These are phyloP conservation scores for Mycena chlorophos DNA, from an alignment of 768 basidiomycete species.

Conservation along the genomic window DNA sequence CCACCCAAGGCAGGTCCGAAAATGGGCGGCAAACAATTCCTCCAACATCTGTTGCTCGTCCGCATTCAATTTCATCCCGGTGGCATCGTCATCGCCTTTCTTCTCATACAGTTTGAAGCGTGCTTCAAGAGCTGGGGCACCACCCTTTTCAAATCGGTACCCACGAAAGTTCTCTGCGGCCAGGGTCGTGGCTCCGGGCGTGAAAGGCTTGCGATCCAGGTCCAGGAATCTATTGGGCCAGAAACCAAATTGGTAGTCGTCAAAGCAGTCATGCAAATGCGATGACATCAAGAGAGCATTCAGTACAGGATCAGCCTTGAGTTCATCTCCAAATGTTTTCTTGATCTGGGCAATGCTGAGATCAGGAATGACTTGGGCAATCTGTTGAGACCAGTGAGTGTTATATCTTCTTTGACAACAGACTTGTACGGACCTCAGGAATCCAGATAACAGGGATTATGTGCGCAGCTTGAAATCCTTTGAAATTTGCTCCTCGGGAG, in stretches of 20 bases:
- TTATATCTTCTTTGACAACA: not conserved
- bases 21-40: not conserved
- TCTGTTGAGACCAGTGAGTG: not conserved
- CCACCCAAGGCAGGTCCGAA: not conserved
- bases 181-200: too few relatives aligned
- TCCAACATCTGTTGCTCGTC: not conserved
- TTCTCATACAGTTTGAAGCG: not conserved
- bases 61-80: not conserved
- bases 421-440: not conserved
- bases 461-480: not conserved
- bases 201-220: too few relatives aligned
- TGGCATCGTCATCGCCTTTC: too few relatives aligned
- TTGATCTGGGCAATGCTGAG: not conserved
- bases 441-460: not conserved
- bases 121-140: not conserved
- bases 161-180: not conserved
- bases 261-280: not conserved
- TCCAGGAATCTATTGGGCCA: too few relatives aligned
- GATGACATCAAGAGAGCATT: not conserved
- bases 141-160: not conserved
- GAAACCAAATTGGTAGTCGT: not conserved
- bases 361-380: not conserved
- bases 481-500: not conserved
- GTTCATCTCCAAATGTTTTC: not conserved
- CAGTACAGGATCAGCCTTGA: not conserved